A percentile compares a stretch with the other conserved stretches of the same genome.
These are phyloP conservation scores for Sutorius australiensis DNA, from an alignment of 768 basidiomycete species.

Conservation along the genomic window DNA sequence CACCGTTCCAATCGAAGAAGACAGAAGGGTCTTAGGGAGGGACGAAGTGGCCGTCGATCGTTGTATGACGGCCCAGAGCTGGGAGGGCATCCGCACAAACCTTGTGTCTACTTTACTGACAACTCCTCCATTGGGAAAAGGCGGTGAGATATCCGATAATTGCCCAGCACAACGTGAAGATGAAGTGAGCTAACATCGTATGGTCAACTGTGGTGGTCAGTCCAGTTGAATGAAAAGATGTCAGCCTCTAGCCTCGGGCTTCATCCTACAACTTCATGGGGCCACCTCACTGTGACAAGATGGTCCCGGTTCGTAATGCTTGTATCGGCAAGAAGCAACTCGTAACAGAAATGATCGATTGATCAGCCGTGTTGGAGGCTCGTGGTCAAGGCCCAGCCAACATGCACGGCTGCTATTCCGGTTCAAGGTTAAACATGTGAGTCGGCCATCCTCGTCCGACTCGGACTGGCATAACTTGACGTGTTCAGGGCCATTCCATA, in stretches of 20 bases:
- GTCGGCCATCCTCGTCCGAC: constrained; percentile 7
- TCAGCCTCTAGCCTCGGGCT: background rate
- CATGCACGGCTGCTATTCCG: constrained; percentile 1
- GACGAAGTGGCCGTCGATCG: background rate
- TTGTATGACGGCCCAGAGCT: background rate
- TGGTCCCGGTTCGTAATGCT: background rate
- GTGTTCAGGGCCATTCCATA: no score
- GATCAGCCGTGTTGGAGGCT: background rate
- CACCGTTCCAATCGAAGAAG: background rate
- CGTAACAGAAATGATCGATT: background rate
- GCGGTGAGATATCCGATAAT: no score
- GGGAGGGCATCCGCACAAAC: no score
- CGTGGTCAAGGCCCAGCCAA: background rate
- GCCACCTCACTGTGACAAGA: background rate
- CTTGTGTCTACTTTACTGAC: background rate
- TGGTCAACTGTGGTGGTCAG: background rate
- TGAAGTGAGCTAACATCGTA: background rate
- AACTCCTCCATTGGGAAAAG: background rate
- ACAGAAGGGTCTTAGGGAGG: background rate
- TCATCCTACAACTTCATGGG: background rate
- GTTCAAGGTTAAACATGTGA: constrained; percentile 13
- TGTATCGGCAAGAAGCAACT: background rate
- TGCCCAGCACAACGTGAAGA: no score
- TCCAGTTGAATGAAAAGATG: background rate
- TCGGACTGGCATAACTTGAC: background rate